Conservation (phyloP, 805 yeast genomes). For the Lipomyces starkeyi region DNA sequence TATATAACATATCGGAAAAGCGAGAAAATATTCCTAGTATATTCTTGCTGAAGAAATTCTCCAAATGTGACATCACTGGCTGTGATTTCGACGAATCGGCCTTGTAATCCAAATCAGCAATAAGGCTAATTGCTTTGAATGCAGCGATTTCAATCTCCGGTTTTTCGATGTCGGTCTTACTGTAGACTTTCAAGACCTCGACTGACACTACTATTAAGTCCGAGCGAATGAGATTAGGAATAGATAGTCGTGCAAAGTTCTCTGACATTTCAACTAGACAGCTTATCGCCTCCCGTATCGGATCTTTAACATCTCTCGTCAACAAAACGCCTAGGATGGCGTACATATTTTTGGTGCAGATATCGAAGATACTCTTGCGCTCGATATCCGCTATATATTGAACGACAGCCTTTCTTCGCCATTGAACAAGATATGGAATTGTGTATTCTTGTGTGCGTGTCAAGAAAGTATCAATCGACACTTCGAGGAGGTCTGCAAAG, state of each 20-base stretch:
- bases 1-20: slow-evolving; percentile 80
- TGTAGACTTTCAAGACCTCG: slow-evolving; percentile 52
- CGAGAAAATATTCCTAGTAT: slow-evolving; percentile 77
- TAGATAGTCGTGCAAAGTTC: slow-evolving; percentile 48
- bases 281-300: slow-evolving; percentile 57
- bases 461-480: slow-evolving; percentile 66
- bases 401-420: slow-evolving; percentile 66
- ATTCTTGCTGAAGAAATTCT: slow-evolving; percentile 58
- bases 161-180: slow-evolving; percentile 41
- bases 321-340: slow-evolving; percentile 64
- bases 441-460: slow-evolving; percentile 73
- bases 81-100: not conserved
- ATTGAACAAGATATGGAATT: slow-evolving; percentile 74
- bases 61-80: slow-evolving; percentile 40
- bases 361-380: slow-evolving; percentile 53
- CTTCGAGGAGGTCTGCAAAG: slow-evolving; percentile 68
- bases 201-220: slow-evolving; percentile 39
- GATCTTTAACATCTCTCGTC: slow-evolving; percentile 56
- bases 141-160: slow-evolving; percentile 18
- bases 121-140: slow-evolving; percentile 30
- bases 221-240: slow-evolving; percentile 43
- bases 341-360: slow-evolving; percentile 58
- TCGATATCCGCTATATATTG: slow-evolving; percentile 63
- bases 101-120: slow-evolving; percentile 23
- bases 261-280: slow-evolving; percentile 62